Evolutionary conservation across 139 green algal genomes (phyloP), one percentile per base, ranked within the genome.

Genomic region (Dunaliella sp.): DNA sequence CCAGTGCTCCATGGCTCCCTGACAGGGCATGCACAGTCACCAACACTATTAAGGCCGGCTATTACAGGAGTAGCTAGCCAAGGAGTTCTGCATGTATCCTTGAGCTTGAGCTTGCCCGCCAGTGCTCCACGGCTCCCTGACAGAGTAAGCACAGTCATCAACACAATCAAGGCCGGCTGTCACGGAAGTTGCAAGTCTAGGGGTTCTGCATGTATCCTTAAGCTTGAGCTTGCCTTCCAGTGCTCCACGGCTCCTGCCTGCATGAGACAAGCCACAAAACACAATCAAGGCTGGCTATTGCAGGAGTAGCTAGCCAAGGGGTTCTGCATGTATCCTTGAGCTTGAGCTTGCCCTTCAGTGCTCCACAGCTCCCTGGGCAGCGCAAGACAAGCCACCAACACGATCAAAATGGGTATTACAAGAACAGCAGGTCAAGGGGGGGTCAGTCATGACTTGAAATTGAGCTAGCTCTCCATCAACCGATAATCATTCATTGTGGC

Each of bases 1-100:
- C 93, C 93, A 96, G 33, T 82, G 90, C 0, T 83, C 33, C 1
- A 88, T 89, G 0, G 79, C 80, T 0, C 92, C 90, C 90, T 94
- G 76, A 33, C n/a, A 36, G 31, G n/a, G 1, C 76, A 37, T 31
- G 22, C 73, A 33, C 73, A 78, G n/a, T n/a, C n/a, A 36, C 16
- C 3, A 33, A 32, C 28, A 32, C 26, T 78, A 22, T 32, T 33
- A 78, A 12, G 22, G 2, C 22, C 30, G 7, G 73, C 12, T 36
- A 65, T n/a, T n/a, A n/a, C n/a, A n/a, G n/a, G n/a, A n/a, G n/a
- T n/a, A n/a, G n/a, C n/a, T n/a, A n/a, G n/a, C n/a, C n/a, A n/a
- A n/a, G 48, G 16, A 16, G 48, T 65, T 65, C 16, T 7, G 48
- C 48, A 16, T 16, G 7, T 65, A 65, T 16, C 48, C 48, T n/a